Percentiles rank a stretch among this genome's conserved stretches.
phyloP scores from a whole-genome alignment of 345 rosid genomes.

The Eucalyptus sideroxylon region DNA sequence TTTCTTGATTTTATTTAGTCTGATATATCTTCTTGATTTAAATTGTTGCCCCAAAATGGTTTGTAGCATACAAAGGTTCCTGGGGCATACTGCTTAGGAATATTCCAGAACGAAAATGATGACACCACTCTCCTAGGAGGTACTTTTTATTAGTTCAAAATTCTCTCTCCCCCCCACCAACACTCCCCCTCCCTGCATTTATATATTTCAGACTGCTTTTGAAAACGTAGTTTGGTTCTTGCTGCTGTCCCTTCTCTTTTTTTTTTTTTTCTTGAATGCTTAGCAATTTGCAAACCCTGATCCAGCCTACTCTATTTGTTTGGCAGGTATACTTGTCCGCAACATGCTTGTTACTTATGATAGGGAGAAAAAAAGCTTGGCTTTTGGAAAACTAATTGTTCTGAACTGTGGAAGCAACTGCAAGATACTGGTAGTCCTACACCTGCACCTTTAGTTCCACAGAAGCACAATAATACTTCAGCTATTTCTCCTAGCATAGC shows the following conservation, averaged over 20 bases:
- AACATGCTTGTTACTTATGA: slow-evolving; percentile 90
- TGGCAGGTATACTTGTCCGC: slow-evolving; percentile 74
- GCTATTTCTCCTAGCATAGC: slow-evolving; percentile 18
- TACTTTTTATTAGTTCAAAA: neutral
- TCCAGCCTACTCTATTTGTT: neutral
- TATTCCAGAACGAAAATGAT: slow-evolving; percentile 77
- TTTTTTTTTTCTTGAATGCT: neutral
- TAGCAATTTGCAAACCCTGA: neutral
- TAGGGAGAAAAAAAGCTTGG: slow-evolving; percentile 83
- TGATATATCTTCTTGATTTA: neutral
- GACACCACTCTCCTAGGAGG: slow-evolving; percentile 90
- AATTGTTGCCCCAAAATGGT: neutral
- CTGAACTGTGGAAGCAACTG: slow-evolving; percentile 68
- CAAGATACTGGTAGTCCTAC: slow-evolving; percentile 23
- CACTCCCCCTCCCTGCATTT: neutral
- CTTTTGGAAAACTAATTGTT: slow-evolving; percentile 99
- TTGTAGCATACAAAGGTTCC: slow-evolving; percentile 67
- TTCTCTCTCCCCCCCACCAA: neutral
- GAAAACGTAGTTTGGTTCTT: neutral
- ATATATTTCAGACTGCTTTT: neutral
- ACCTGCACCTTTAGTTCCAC: slow-evolving; percentile 9
- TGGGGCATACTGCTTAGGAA: slow-evolving; percentile 78
- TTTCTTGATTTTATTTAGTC: neutral
- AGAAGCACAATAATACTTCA: slow-evolving; percentile 9
- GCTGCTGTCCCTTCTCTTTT: neutral